Evolutionary conservation across 192 early-diverging fungal species (phyloP).

Genomic region (Coemansia sp.): DNA sequence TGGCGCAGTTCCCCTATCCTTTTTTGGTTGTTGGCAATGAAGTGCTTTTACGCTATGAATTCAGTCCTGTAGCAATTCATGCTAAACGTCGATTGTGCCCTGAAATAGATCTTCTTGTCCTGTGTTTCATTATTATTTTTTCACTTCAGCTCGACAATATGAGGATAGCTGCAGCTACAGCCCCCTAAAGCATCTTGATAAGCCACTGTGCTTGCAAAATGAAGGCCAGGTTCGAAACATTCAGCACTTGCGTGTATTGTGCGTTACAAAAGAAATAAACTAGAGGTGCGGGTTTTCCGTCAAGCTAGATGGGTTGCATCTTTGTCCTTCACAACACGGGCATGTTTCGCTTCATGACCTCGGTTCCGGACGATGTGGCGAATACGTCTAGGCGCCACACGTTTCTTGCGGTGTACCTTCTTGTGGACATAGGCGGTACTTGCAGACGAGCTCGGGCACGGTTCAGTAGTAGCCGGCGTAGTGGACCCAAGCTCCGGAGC

Average conservation of each 20-base stretch:
- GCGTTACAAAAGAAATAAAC: neutral
- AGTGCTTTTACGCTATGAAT: neutral
- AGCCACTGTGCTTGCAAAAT: neutral
- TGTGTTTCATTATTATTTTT: no score
- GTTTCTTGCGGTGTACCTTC: neutral
- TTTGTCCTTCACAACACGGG: neutral
- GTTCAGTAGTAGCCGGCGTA: neutral
- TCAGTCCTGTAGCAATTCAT: neutral
- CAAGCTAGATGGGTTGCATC: neutral
- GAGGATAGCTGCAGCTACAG: neutral
- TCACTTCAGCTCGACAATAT: no score
- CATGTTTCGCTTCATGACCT: neutral
- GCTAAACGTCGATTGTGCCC: neutral
- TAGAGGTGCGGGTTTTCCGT: neutral
- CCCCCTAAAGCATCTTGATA: neutral
- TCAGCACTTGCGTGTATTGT: neutral
- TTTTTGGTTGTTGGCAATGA: neutral
- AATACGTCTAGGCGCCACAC: conserved; percentile 10
- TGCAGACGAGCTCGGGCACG: neutral
- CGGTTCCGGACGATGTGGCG: conserved; percentile 7
- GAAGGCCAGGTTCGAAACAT: neutral
- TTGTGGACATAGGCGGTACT: neutral
- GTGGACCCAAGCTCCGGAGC: neutral
- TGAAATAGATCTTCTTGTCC: no score
- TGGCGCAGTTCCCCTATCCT: neutral